Conservation (phyloP, 1,284 basidiomycete species). For the Ganoderma resinaceum region DNA sequence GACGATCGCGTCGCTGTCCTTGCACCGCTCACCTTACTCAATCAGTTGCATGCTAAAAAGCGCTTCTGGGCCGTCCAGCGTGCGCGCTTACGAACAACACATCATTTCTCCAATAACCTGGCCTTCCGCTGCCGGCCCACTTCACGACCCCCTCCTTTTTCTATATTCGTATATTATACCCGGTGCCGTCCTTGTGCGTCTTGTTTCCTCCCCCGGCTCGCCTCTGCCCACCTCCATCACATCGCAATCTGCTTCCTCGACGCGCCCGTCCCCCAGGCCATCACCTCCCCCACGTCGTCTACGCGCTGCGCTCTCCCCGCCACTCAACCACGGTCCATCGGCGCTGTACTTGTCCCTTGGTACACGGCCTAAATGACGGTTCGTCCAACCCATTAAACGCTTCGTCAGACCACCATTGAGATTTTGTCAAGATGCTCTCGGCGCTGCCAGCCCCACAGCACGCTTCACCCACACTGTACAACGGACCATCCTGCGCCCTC, state of each 20-base stretch:
- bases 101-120: conserved; percentile 30
- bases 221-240: neutral
- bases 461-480: conserved; percentile 18
- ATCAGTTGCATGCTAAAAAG: conserved; percentile 14
- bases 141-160: conserved; percentile 24
- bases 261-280: neutral
- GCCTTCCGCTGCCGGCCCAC: conserved; percentile 24
- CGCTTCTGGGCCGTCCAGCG: conserved; percentile 14
- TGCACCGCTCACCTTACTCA: conserved; percentile 27
- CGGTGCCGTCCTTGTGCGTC: conserved; percentile 24
- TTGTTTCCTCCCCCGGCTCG: conserved; percentile 17
- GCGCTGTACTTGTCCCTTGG: conserved; percentile 4
- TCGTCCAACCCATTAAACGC: neutral
- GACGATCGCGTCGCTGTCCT: conserved; percentile 29
- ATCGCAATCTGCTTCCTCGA: neutral
- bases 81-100: conserved; percentile 31
- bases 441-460: conserved; percentile 22
- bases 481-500: conserved; percentile 22
- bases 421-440: conserved; percentile 25
- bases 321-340: conserved; percentile 1
- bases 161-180: conserved; percentile 28
- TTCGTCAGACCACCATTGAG: conserved; percentile 2
- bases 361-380: neutral
- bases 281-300: neutral
- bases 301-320: neutral